Base-by-base conservation (phyloP, 2,329 filamentous ascomycete genomes). In the Beauveria rudraprayagi region DNA sequence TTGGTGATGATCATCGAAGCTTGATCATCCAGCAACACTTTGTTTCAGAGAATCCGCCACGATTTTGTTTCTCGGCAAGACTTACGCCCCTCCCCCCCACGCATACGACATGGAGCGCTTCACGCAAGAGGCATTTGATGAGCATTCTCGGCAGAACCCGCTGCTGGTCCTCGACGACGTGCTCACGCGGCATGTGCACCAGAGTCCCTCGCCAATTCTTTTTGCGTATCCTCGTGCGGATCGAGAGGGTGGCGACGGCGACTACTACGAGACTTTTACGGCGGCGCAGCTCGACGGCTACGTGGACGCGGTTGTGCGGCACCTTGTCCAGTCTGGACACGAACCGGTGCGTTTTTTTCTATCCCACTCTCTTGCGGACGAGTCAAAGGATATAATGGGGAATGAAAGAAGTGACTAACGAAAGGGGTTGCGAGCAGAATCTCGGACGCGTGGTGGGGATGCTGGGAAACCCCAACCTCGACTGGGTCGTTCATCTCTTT, bases 401-500 rank as follows among this genome's bases (percentile, higher is more conserved):
- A 6, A 37, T 37, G 6, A 37, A 37, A 5, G 34, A 16, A 37
- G 14, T 10, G 11, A 37, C 34, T 37, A 16, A 37, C 11, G 5
- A 10, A 48, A 11, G n/a, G 11, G 34, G 9, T 7, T 19, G 4
- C 10, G 11, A 37, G 6, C 11, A 54, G 58, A 41, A 34, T 30
- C 58, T 61, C 28, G 58, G 58, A 9, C 58, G 41, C 22, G 41
- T 51, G 1, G 73, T 84, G 26, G 80, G 77, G 1, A 66, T 85
- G 11, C 70, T 85, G 2, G 81, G 79, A 0, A 74, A 76, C 0
- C 83, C 82, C 1, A 79, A 80, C 63, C 72, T 86, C 10, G 79
- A 83, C 59, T 83, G 83, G 62, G 73, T 84, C 43, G 71, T 84
- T 41, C 79, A 80, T 4, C 72, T 81, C 47, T 74, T 85, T 50